Percentiles rank a stretch among this genome's conserved stretches.
Conservation (phyloP, 2,329 filamentous ascomycete genomes). For the Cercospora sesami region DNA sequence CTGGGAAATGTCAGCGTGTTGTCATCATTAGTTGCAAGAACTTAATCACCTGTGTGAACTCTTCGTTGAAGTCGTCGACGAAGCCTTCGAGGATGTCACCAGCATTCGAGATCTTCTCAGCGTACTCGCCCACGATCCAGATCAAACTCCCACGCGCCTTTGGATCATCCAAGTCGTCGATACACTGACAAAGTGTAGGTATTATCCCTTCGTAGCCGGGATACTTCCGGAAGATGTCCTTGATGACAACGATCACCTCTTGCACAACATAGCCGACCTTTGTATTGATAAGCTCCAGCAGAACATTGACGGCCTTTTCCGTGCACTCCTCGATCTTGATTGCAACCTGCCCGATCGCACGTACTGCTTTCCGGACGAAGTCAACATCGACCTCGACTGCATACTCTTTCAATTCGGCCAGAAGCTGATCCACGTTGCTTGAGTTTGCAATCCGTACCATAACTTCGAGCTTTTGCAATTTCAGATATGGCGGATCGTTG, state of each 20-base stretch:
- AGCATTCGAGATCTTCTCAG: conserved; percentile 99
- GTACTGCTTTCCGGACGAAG: conserved; percentile 89
- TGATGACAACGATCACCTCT: conserved; percentile 97
- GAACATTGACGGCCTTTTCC: conserved; percentile 91
- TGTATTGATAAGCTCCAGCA: conserved; percentile 91
- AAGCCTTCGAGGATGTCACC: conserved; percentile 89
- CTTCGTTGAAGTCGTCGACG: conserved; percentile 91
- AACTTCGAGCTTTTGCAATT: conserved; percentile 95
- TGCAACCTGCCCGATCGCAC: conserved; percentile 94
- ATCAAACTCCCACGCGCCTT: conserved; percentile 87
- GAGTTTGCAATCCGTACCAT: conserved; percentile 99
- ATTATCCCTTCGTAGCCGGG: conserved; percentile 98
- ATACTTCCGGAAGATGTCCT: conserved; percentile 96
- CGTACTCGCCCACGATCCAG: conserved; percentile 99
- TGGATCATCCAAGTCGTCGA: conserved; percentile 94
- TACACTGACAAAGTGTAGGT: conserved; percentile 90
- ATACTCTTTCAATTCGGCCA: conserved; percentile 95
- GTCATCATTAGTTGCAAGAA: not conserved
- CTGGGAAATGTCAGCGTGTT: conserved; percentile 50
- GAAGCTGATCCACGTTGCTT: conserved; percentile 88
- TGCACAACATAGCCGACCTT: conserved; percentile 99
- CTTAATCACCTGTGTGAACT: conserved; percentile 79
- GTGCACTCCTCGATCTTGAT: conserved; percentile 97
- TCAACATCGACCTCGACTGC: conserved; percentile 99
- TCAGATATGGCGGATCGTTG: conserved; percentile 96